These are phyloP conservation scores for Chaetomiaceae sp. DNA, from an alignment of 2,329 filamentous ascomycete species.

Conservation along the genomic window DNA sequence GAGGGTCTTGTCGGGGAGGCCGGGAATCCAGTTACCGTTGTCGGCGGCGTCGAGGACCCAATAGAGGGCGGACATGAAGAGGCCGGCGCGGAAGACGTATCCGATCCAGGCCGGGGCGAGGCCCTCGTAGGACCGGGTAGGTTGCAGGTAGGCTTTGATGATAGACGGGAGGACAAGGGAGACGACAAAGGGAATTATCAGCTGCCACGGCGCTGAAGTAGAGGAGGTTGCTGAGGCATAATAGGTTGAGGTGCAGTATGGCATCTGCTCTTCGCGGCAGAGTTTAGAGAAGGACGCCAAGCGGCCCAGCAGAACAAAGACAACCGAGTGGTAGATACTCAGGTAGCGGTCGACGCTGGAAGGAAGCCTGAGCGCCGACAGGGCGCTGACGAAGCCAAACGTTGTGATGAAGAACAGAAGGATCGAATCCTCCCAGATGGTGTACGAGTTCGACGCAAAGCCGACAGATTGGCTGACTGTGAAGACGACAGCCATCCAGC, in stretches of 20 bases:
- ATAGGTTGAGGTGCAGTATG: slow-evolving; percentile 90
- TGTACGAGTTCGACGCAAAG: slow-evolving; percentile 96
- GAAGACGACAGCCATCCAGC: slow-evolving; percentile 77
- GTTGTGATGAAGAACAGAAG: slow-evolving; percentile 86
- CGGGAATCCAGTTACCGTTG: slow-evolving; percentile 73
- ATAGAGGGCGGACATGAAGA: slow-evolving; percentile 73
- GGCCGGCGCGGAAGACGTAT: slow-evolving; percentile 67
- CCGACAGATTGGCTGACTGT: slow-evolving; percentile 85
- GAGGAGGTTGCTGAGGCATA: slow-evolving; percentile 90
- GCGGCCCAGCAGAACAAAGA: slow-evolving; percentile 75
- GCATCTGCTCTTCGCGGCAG: slow-evolving; percentile 98
- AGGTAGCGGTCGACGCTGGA: slow-evolving; percentile 63
- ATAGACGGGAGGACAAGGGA: slow-evolving; percentile 67
- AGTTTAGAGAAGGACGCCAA: slow-evolving; percentile 83
- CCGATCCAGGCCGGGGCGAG: slow-evolving; percentile 81
- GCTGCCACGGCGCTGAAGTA: slow-evolving; percentile 87
- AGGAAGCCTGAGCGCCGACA: slow-evolving; percentile 70
- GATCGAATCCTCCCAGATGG: slow-evolving; percentile 97
- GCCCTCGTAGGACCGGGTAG: slow-evolving; percentile 84
- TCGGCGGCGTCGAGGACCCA: slow-evolving; percentile 89
- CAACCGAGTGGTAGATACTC: slow-evolving; percentile 76
- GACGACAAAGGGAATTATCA: slow-evolving; percentile 71
- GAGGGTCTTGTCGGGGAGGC: slow-evolving; percentile 53
- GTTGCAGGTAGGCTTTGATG: slow-evolving; percentile 72
- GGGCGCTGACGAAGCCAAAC: slow-evolving; percentile 71